phyloP scores from a whole-genome alignment of 192 early-diverging fungal species.

The Rhizoclosmatium sp. region DNA sequence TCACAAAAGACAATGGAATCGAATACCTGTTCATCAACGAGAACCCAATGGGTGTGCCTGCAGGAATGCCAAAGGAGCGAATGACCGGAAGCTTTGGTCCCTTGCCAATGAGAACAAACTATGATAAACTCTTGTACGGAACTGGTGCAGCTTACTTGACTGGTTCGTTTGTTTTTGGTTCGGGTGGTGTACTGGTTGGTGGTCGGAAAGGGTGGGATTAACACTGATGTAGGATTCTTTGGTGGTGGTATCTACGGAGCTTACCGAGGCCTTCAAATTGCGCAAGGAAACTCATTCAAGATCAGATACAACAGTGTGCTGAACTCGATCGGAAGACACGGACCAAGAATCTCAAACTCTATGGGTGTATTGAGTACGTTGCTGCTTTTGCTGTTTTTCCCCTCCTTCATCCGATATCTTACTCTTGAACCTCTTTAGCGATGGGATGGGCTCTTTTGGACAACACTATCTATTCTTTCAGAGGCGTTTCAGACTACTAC shows the following conservation, averaged over 20 bases:
- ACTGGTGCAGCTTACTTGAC: conserved; percentile 60
- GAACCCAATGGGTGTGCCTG: conserved; percentile 27
- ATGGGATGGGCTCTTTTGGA: conserved; percentile 58
- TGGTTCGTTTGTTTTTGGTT: conserved; percentile 38
- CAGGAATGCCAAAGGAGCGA: conserved; percentile 31
- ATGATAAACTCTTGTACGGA: conserved; percentile 63
- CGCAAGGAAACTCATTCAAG: conserved; percentile 55
- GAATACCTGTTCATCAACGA: conserved; percentile 62
- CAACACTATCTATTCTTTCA: conserved; percentile 41
- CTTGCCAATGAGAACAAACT: conserved; percentile 64
- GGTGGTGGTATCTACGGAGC: conserved; percentile 62
- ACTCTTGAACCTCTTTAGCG: conserved; percentile 35
- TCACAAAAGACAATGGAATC: conserved; percentile 44
- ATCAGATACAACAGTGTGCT: conserved; percentile 62
- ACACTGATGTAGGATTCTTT: conserved; percentile 13
- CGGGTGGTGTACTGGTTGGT: background rate
- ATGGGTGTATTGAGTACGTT: conserved; percentile 59
- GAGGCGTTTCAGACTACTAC: conserved; percentile 57
- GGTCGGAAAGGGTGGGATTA: background rate
- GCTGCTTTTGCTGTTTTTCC: conserved; percentile 15
- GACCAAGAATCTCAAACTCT: conserved; percentile 61
- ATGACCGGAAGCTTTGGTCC: conserved; percentile 58
- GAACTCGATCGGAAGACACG: conserved; percentile 60
- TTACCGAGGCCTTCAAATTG: conserved; percentile 55
- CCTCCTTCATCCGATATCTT: conserved; percentile 13